phyloP scores from a whole-genome alignment of 2,329 filamentous ascomycete species.

The Graphilbum ipis-grandicollis region DNA sequence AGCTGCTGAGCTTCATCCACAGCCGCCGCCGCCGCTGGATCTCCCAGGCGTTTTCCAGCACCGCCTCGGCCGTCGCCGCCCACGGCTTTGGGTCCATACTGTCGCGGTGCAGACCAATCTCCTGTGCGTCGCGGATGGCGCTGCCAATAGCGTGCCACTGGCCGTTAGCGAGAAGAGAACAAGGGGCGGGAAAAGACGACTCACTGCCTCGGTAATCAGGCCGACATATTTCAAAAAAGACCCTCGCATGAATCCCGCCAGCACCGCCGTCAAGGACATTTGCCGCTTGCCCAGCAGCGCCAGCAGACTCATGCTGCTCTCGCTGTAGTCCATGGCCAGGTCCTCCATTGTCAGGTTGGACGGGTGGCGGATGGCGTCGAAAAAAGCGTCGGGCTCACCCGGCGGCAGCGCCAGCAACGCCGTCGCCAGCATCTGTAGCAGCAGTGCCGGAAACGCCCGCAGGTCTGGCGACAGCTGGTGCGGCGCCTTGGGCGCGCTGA shows the following conservation, averaged over 20 bases:
- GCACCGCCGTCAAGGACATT: slow-evolving; percentile 36
- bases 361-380: slow-evolving; percentile 40
- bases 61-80: slow-evolving; percentile 26
- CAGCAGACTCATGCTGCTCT: slow-evolving; percentile 35
- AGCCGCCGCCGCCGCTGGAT: slow-evolving; percentile 36
- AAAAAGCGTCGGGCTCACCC: slow-evolving; percentile 22
- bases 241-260: slow-evolving; percentile 38
- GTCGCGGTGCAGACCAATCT: slow-evolving; percentile 41
- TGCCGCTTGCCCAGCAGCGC: slow-evolving; percentile 37
- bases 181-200: slow-evolving; percentile 8
- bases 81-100: slow-evolving; percentile 31
- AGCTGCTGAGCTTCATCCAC: slow-evolving; percentile 36
- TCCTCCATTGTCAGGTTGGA: slow-evolving; percentile 43
- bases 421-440: slow-evolving; percentile 40
- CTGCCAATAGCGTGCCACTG: slow-evolving; percentile 39
- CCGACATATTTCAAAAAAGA: slow-evolving; percentile 41
- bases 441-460: slow-evolving; percentile 38
- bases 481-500: slow-evolving; percentile 30
- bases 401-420: slow-evolving; percentile 34
- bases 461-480: slow-evolving; percentile 31
- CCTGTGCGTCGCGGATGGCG: slow-evolving; percentile 43
- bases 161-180: not conserved
- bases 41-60: slow-evolving; percentile 39
- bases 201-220: slow-evolving; percentile 37
- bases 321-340: slow-evolving; percentile 41